phyloP scores from a whole-genome alignment of 2,329 filamentous ascomycete genomes.

The Elsinoe batatas region DNA sequence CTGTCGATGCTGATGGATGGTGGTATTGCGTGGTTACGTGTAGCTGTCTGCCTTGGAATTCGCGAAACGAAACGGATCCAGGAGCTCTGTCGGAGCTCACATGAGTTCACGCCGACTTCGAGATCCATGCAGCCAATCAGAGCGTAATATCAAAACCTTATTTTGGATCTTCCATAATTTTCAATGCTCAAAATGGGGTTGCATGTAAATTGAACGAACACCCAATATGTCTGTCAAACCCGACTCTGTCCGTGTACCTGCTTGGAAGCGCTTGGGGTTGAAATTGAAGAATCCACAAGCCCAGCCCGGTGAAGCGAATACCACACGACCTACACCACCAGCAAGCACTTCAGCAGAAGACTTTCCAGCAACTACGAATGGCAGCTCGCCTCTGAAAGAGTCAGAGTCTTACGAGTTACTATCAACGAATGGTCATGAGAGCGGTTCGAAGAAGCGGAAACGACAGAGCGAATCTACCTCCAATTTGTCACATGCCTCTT shows the following conservation, averaged over 20 bases:
- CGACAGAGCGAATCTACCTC: background rate
- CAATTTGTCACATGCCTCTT: background rate
- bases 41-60: constrained; percentile 8
- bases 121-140: constrained; percentile 5
- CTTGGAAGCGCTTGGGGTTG: constrained; percentile 52
- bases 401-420: too few relatives aligned
- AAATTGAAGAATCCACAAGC: constrained; percentile 47
- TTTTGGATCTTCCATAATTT: constrained; percentile 8
- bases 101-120: background rate
- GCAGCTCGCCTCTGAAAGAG: background rate
- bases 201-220: background rate
- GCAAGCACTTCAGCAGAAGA: background rate
- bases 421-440: too few relatives aligned
- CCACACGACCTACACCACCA: background rate
- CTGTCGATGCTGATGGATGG: background rate
- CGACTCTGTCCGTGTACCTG: constrained; percentile 33
- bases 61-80: too few relatives aligned
- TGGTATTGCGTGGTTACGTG: constrained; percentile 4
- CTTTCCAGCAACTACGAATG: background rate
- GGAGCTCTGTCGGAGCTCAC: constrained; percentile 8
- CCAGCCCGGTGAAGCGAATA: background rate
- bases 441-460: background rate
- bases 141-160: background rate
- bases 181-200: background rate
- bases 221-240: background rate